These are phyloP conservation scores for Exophiala sp. DNA, from an alignment of 2,329 filamentous ascomycete species.

Conservation along the genomic window DNA sequence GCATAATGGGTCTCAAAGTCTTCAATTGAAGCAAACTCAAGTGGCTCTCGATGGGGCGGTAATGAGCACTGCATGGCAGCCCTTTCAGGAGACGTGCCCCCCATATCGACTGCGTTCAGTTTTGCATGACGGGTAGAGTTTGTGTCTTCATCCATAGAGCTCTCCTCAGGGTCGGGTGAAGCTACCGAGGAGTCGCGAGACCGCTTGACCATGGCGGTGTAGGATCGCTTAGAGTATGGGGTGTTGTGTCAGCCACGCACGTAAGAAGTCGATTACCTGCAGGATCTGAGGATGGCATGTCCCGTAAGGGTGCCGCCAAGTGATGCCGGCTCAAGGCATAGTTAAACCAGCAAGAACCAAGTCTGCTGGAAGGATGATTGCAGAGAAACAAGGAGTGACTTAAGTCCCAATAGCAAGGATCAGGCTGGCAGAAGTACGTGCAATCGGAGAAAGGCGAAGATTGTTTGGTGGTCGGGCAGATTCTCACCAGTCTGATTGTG, in stretches of 20 bases:
- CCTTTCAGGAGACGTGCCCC: slow-evolving; percentile 25
- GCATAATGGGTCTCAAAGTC: slow-evolving; percentile 87
- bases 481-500: not conserved
- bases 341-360: not conserved
- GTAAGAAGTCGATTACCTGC: not conserved
- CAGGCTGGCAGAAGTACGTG: slow-evolving; percentile 5
- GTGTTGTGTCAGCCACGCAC: not conserved
- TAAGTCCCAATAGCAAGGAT: slow-evolving; percentile 5
- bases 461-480: slow-evolving; percentile 5
- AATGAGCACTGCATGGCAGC: slow-evolving; percentile 73
- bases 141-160: slow-evolving; percentile 16
- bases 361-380: slow-evolving; percentile 1
- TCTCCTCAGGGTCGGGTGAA: slow-evolving; percentile 34
- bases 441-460: not conserved
- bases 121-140: slow-evolving; percentile 31
- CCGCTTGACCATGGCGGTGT: slow-evolving; percentile 57
- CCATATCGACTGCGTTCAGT: slow-evolving; percentile 46
- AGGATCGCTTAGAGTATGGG: not conserved
- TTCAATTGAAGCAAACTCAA: slow-evolving; percentile 69
- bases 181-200: slow-evolving; percentile 51
- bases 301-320: not conserved
- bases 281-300: not conserved
- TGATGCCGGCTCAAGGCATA: not conserved
- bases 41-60: slow-evolving; percentile 69
- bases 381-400: slow-evolving; percentile 8